Conservation (phyloP, 2,329 filamentous ascomycete species). For the Calonectria henricotiae region DNA sequence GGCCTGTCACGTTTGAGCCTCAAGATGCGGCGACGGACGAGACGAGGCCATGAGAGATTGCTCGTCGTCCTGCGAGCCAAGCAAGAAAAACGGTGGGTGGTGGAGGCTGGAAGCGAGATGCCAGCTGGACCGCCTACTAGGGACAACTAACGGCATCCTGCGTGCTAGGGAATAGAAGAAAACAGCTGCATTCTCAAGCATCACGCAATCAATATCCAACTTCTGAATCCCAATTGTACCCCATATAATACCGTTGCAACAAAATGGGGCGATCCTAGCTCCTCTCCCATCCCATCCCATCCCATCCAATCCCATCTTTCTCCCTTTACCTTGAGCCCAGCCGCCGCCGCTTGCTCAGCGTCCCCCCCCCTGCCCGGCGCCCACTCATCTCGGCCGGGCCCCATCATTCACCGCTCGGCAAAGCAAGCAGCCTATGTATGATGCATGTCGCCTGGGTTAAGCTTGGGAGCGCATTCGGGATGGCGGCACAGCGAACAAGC, state of each 20-base stretch:
- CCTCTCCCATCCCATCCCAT: not conserved
- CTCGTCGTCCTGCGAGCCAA: constrained; percentile 19
- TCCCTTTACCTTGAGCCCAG: not conserved
- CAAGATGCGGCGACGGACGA: constrained; percentile 42
- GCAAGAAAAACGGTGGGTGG: not conserved
- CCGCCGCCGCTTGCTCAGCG: not conserved
- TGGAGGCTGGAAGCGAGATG: constrained; percentile 4
- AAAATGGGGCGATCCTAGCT: constrained; percentile 7
- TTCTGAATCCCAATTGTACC: not conserved
- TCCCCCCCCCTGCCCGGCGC: constrained; percentile 5
- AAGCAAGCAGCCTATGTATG: not conserved
- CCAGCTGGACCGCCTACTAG: not conserved
- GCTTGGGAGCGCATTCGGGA: constrained; percentile 24
- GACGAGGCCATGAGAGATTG: constrained; percentile 34
- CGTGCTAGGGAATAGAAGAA: too few relatives aligned
- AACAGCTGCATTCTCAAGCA: too few relatives aligned
- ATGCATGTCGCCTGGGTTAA: constrained; percentile 24
- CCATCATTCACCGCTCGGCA: constrained; percentile 18
- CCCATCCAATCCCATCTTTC: too few relatives aligned
- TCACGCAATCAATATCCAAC: not conserved
- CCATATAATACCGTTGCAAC: constrained; percentile 17
- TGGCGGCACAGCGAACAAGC: not conserved
- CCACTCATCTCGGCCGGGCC: constrained; percentile 22
- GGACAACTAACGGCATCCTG: too few relatives aligned
- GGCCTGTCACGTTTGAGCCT: constrained; percentile 51